phyloP scores from a whole-genome alignment of 2,329 filamentous ascomycete genomes.

The Aspergillus pseudonomiae region DNA sequence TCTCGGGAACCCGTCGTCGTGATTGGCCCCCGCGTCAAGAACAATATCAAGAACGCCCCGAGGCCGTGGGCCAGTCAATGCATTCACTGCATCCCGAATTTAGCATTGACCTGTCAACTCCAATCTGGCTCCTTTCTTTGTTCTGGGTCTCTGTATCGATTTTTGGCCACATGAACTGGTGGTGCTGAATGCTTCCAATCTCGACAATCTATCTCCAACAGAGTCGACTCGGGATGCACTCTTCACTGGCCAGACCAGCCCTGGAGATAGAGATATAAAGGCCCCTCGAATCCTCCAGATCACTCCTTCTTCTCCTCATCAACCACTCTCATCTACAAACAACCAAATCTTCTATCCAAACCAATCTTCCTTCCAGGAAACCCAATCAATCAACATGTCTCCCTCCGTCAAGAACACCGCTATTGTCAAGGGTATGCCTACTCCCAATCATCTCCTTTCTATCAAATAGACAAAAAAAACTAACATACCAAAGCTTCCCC shows the following conservation, averaged over 20 bases:
- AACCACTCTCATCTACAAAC: not conserved
- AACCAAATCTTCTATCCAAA: conserved; percentile 15
- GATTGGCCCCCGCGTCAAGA: not conserved
- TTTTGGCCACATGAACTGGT: not conserved
- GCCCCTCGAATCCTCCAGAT: not conserved
- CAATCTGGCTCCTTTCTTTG: not conserved
- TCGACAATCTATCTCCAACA: not conserved
- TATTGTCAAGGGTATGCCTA: conserved; percentile 27
- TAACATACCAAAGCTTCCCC: conserved; percentile 26
- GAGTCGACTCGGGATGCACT: not conserved
- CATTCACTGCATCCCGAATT: not conserved
- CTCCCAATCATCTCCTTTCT: not conserved
- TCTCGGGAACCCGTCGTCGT: not conserved
- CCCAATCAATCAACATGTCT: conserved; percentile 30
- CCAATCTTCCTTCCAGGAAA: conserved; percentile 20
- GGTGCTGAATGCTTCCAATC: not conserved
- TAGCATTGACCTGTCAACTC: too few species aligned
- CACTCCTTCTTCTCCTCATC: not conserved
- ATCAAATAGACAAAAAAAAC: not conserved
- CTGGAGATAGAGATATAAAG: not conserved
- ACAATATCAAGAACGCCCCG: not conserved
- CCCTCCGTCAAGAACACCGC: conserved; percentile 25
- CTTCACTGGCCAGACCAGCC: not conserved
- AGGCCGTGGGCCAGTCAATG: not conserved
- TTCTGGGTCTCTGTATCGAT: not conserved